Conservation (phyloP, 2,329 filamentous ascomycete genomes). For the Fusarium penzigii region DNA sequence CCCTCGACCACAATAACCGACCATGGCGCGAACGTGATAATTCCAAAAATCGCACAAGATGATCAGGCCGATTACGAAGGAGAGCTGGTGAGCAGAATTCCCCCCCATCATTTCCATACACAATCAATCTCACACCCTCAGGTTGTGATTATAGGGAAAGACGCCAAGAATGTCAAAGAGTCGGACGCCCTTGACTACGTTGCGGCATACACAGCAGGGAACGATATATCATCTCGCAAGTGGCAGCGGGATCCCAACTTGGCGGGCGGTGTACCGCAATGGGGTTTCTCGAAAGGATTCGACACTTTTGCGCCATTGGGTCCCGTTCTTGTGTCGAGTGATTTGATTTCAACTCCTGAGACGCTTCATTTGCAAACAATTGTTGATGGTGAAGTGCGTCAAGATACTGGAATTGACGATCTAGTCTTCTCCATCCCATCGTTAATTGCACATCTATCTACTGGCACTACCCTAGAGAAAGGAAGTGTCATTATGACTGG, state of each 20-base stretch:
- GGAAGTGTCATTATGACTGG: conserved; percentile 49
- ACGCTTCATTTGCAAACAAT: conserved; percentile 45
- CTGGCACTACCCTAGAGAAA: conserved; percentile 44
- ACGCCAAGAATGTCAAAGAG: conserved; percentile 48
- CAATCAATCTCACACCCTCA: rapidly evolving
- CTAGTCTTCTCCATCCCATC: conserved; percentile 46
- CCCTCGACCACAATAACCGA: conserved; percentile 40
- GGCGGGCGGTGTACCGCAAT: conserved; percentile 56
- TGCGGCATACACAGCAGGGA: conserved; percentile 54
- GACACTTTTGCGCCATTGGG: conserved; percentile 57
- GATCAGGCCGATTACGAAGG: conserved; percentile 51
- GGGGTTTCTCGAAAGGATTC: conserved; percentile 58
- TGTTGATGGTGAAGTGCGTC: conserved; percentile 49
- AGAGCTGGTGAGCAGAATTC: conserved; percentile 32
- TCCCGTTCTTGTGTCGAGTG: conserved; percentile 44
- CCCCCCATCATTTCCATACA: rapidly evolving
- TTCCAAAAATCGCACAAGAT: conserved; percentile 51
- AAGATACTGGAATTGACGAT: conserved; percentile 42
- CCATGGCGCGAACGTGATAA: conserved; percentile 39
- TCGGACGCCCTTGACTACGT: conserved; percentile 49
- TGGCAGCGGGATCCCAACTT: conserved; percentile 50
- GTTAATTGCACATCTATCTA: conserved; percentile 38
- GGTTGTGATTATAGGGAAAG: conserved; percentile 47
- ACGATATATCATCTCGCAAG: conserved; percentile 56
- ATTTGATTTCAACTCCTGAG: conserved; percentile 44